phyloP scores from a whole-genome alignment of 768 basidiomycete genomes.

The Boletellus emodensis region DNA sequence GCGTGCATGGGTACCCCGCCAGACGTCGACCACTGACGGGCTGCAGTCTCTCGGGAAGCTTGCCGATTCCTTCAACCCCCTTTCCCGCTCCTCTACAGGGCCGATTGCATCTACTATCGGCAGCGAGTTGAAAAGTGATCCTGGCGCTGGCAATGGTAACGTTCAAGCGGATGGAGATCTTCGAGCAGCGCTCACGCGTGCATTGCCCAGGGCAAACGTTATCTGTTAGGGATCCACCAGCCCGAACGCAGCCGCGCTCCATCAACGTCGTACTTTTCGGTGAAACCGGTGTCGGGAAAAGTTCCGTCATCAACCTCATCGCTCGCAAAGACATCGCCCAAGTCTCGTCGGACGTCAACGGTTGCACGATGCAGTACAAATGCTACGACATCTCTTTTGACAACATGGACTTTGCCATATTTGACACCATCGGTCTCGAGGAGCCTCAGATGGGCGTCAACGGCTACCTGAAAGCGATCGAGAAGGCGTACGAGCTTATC shows the following conservation, averaged over 20 bases:
- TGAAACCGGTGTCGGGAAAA: conserved; percentile 36
- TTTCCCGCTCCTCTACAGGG: conserved; percentile 1
- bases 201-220: neutral
- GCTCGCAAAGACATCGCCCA: conserved; percentile 19
- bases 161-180: neutral
- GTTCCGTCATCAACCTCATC: conserved; percentile 31
- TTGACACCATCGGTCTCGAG: conserved; percentile 36
- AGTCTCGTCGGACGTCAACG: conserved; percentile 27
- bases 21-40: neutral
- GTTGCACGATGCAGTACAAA: conserved; percentile 35
- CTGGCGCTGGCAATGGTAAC: conserved; percentile 9
- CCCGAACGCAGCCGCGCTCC: neutral
- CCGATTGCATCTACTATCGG: neutral
- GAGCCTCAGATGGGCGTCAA: conserved; percentile 28
- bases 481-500: conserved; percentile 33
- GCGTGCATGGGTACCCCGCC: neutral
- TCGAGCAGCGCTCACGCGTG: conserved; percentile 5
- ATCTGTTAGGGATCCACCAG: neutral
- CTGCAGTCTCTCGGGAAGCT: neutral
- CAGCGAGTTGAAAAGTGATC: neutral
- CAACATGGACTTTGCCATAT: conserved; percentile 21
- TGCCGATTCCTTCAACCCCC: neutral
- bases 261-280: conserved; percentile 41
- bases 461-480: conserved; percentile 26
- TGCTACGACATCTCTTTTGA: conserved; percentile 27